phyloP scores from a whole-genome alignment of 805 yeast species.

The Spencermartinsiella europaea region DNA sequence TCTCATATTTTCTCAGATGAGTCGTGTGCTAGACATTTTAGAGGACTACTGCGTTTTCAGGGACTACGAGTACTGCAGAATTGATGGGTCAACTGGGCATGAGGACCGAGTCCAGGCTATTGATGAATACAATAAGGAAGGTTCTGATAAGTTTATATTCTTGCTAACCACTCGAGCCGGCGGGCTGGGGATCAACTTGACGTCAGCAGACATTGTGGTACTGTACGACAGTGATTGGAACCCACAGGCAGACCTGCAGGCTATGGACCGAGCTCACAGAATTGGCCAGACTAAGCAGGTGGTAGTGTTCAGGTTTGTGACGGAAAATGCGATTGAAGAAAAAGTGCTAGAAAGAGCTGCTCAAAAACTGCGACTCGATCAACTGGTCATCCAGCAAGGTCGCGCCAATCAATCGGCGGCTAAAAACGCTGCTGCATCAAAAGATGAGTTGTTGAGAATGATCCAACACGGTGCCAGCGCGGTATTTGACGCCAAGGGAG shows the following conservation, averaged over 20 bases:
- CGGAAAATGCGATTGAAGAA: conserved; percentile 95
- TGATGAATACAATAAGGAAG: conserved; percentile 82
- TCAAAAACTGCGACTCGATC: conserved; percentile 86
- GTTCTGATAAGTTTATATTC: conserved; percentile 75
- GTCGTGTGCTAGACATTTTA: conserved; percentile 78
- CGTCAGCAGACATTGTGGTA: conserved; percentile 85
- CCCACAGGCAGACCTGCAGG: conserved; percentile 96
- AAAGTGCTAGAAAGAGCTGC: conserved; percentile 95
- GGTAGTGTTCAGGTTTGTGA: conserved; percentile 82
- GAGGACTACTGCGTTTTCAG: conserved; percentile 89
- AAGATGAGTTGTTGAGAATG: conserved; percentile 88
- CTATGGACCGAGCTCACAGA: conserved; percentile 97
- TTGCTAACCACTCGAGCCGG: conserved; percentile 93
- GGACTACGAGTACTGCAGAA: conserved; percentile 82
- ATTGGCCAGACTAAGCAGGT: conserved; percentile 97
- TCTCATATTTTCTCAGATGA: conserved; percentile 89
- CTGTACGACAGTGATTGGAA: conserved; percentile 95
- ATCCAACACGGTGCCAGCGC: conserved; percentile 93
- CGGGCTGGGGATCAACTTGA: conserved; percentile 89
- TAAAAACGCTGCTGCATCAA: conserved; percentile 35
- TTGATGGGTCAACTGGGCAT: conserved; percentile 90
- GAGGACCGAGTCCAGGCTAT: conserved; percentile 90
- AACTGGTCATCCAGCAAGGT: conserved; percentile 92
- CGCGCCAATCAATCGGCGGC: conserved; percentile 41
- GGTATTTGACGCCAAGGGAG: conserved; percentile 54